Conservation (phyloP, 495 filamentous ascomycete species). For the Penicilliopsis zonata region DNA sequence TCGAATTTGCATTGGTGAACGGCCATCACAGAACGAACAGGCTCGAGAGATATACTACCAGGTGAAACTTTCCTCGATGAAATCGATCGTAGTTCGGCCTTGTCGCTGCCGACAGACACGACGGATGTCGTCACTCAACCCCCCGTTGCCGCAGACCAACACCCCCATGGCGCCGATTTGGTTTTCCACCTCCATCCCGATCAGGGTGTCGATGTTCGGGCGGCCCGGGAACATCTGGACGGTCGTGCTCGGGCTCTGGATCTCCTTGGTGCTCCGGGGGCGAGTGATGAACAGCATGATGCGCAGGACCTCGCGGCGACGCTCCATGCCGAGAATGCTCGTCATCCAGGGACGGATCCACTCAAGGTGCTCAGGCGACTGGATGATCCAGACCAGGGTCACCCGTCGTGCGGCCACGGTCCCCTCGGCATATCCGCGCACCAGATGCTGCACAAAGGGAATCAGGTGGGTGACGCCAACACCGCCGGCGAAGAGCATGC, state of each 20-base stretch:
- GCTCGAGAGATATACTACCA: too few species aligned
- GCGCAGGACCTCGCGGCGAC: slow-evolving; percentile 63
- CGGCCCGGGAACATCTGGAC: slow-evolving; percentile 79
- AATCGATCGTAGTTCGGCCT: slow-evolving; percentile 54
- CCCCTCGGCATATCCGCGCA: slow-evolving; percentile 58
- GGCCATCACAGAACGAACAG: too few species aligned
- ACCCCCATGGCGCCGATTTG: slow-evolving; percentile 86
- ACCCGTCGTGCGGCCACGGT: slow-evolving; percentile 70
- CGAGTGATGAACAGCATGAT: slow-evolving; percentile 83
- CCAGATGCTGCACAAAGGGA: slow-evolving; percentile 71
- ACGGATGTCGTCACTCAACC: slow-evolving; percentile 73
- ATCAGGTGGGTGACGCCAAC: slow-evolving; percentile 93
- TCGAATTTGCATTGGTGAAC: too few species aligned
- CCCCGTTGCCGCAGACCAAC: slow-evolving; percentile 76
- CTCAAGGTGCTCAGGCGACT: slow-evolving; percentile 74
- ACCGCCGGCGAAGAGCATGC: slow-evolving; percentile 81
- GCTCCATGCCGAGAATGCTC: slow-evolving; percentile 63
- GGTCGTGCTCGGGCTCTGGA: slow-evolving; percentile 53
- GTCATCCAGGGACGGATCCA: slow-evolving; percentile 96
- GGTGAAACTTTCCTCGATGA: slow-evolving; percentile 79
- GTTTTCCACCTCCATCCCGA: slow-evolving; percentile 63
- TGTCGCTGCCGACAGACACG: slow-evolving; percentile 58
- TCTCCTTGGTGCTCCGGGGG: slow-evolving; percentile 60
- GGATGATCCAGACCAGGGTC: slow-evolving; percentile 83
- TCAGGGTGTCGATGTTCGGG: slow-evolving; percentile 65